These are phyloP conservation scores for Boeremia exigua DNA, from an alignment of 2,329 filamentous ascomycete species.

Conservation along the genomic window DNA sequence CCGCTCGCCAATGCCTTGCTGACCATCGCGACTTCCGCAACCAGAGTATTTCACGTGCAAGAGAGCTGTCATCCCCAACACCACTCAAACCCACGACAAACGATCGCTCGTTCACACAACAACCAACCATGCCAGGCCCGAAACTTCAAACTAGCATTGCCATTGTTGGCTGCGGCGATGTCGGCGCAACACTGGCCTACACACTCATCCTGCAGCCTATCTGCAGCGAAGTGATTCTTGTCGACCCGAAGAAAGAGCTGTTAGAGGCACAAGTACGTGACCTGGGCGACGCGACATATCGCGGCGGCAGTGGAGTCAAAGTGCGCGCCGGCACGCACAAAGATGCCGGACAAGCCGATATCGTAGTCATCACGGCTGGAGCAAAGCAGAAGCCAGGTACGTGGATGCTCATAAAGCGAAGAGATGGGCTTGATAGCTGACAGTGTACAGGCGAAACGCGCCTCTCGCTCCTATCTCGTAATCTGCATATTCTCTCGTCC, in stretches of 20 bases:
- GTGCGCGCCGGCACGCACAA: slow-evolving; percentile 54
- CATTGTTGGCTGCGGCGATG: slow-evolving; percentile 59
- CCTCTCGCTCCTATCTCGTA: slow-evolving; percentile 56
- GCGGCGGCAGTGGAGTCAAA: slow-evolving; percentile 51
- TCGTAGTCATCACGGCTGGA: slow-evolving; percentile 62
- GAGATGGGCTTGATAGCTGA: not conserved
- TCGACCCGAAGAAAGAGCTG: slow-evolving; percentile 57
- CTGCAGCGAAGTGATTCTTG: slow-evolving; percentile 59
- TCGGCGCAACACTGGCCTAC: slow-evolving; percentile 59
- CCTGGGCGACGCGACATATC: slow-evolving; percentile 59
- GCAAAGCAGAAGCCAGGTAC: slow-evolving; percentile 57
- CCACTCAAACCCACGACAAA: not conserved
- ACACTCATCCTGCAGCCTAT: slow-evolving; percentile 59
- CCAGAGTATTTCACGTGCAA: slow-evolving; percentile 4
- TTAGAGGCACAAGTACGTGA: slow-evolving; percentile 60
- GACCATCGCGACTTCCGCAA: slow-evolving; percentile 5
- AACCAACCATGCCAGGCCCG: slow-evolving; percentile 27
- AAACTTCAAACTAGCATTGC: slow-evolving; percentile 52
- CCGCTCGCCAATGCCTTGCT: not conserved
- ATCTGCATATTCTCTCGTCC: slow-evolving; percentile 56
- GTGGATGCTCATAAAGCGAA: not conserved
- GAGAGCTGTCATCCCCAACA: not conserved
- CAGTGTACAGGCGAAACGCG: slow-evolving; percentile 50
- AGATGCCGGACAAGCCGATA: slow-evolving; percentile 61
- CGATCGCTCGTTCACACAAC: not conserved